Evolutionary conservation across 306 rosid species (phyloP), one percentile per base, ranked within the genome.

Genomic region (Cucurbita argyrosperma): DNA sequence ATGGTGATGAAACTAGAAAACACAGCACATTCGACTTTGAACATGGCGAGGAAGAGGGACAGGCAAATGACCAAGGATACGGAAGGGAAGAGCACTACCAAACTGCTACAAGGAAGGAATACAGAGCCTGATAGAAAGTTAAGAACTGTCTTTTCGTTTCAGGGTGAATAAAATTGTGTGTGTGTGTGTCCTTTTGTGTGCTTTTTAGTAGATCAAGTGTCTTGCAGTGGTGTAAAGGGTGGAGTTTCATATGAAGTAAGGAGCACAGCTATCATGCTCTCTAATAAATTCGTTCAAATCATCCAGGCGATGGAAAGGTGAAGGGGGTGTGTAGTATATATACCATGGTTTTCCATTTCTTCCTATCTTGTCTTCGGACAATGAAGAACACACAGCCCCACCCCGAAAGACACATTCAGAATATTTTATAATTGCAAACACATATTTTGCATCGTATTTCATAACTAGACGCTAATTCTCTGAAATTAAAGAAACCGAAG

Each of bases 81-180:
- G 35, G 35, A 30, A 30, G 35, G 47, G 47, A 13, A 67, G 73
- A 12, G 14, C 74, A 50, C 14, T 30, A 51, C n/a, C 16, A 51
- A 51, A 50, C 74, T 14, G 60, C 26, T 35, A 35, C 56, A 42
- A 70, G 42, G 18, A 50, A 70, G 46, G 74, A 70, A 68, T 6
- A 5, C 4, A 38, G 45, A 63, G 11, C 6, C 83, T 68, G 80
- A 82, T 95, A 65, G 19, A 21, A 66, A 65, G n/a, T 43, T 43
- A 2, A 11, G 11, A 4, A 37, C 13, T 3, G 67, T 26, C 35
- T 61, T 62, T 18, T n/a, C 15, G 21, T 5, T 50, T 14, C 5
- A 3, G 7, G 54, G 18, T 50, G 54, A 50, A 50, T 50, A 50
- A 50, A 50, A 45, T 45, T 13, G n/a, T 3, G 53, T 49, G 1